phyloP scores from a whole-genome alignment of 176 grass and related monocot species.

The Triticum dicoccoides region DNA sequence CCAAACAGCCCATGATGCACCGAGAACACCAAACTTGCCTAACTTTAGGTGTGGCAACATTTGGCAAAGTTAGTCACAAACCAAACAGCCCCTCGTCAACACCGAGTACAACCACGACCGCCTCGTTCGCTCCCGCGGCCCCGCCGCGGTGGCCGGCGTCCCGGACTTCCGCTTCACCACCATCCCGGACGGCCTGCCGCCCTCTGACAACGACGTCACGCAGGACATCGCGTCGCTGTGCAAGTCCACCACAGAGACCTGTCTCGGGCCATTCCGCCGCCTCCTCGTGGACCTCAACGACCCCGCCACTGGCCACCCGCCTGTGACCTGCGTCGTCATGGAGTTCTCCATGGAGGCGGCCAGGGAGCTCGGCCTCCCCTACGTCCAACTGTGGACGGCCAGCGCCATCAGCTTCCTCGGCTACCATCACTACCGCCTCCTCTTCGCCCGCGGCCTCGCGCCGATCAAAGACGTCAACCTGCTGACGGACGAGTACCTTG shows the following conservation, averaged over 20 bases:
- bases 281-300: conserved; percentile 47
- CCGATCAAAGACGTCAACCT: conserved; percentile 57
- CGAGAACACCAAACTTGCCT: too few relatives aligned
- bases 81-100: conserved; percentile 22
- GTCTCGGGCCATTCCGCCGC: conserved; percentile 46
- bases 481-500: conserved; percentile 59
- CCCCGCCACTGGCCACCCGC: background rate
- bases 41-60: too few relatives aligned
- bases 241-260: conserved; percentile 48
- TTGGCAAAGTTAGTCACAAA: too few relatives aligned
- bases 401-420: conserved; percentile 64
- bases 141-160: background rate
- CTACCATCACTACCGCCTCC: conserved; percentile 42
- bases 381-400: conserved; percentile 61
- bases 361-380: conserved; percentile 48
- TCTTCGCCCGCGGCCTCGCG: conserved; percentile 45
- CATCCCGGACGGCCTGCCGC: background rate
- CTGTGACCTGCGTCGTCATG: conserved; percentile 65
- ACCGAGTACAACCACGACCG: conserved; percentile 49
- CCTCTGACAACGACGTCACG: conserved; percentile 39
- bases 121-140: background rate
- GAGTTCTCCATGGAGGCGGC: conserved; percentile 58
- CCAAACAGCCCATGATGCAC: too few relatives aligned
- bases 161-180: background rate
- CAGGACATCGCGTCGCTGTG: conserved; percentile 64